phyloP scores from a whole-genome alignment of 1,284 basidiomycete species.

The Cutaneotrichosporon daszewskae region DNA sequence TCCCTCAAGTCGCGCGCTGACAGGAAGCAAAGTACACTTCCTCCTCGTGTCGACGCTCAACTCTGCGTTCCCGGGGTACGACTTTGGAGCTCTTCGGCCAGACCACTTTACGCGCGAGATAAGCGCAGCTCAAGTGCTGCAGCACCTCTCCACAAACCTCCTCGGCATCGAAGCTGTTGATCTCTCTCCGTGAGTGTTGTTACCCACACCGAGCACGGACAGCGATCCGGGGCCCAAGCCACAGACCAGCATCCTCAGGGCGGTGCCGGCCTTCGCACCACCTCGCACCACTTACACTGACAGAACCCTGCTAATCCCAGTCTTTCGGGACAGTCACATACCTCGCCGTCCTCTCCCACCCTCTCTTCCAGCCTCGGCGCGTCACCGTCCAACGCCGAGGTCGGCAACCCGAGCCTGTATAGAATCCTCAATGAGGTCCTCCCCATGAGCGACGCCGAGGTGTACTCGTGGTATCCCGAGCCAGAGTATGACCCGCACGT shows the following conservation, averaged over 20 bases:
- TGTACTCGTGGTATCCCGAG: slow-evolving; percentile 91
- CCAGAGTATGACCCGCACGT: slow-evolving; percentile 93
- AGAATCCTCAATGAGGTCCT: slow-evolving; percentile 86
- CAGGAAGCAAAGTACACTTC: slow-evolving; percentile 46
- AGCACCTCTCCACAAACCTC: slow-evolving; percentile 28
- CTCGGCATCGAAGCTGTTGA: slow-evolving; percentile 23
- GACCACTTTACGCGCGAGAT: slow-evolving; percentile 82
- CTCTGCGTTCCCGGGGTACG: slow-evolving; percentile 94
- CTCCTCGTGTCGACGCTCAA: slow-evolving; percentile 95
- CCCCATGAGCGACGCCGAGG: slow-evolving; percentile 84
- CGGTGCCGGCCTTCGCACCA: not conserved
- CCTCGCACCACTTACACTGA: not conserved
- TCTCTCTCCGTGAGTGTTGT: slow-evolving; percentile 24
- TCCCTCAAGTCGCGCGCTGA: not conserved
- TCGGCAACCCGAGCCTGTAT: slow-evolving; percentile 53
- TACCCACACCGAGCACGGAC: slow-evolving; percentile 5
- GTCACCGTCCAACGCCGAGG: slow-evolving; percentile 9
- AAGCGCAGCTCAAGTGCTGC: slow-evolving; percentile 53
- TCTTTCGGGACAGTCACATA: not conserved
- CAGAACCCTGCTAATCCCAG: not conserved
- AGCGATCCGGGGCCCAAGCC: too few species aligned
- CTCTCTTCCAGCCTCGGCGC: not conserved
- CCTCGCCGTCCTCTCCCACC: not conserved
- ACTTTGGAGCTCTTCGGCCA: slow-evolving; percentile 88
- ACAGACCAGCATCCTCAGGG: slow-evolving; percentile 2